These are phyloP conservation scores for Laburnicola sp. DNA, from an alignment of 2,329 filamentous ascomycete species.

Conservation along the genomic window DNA sequence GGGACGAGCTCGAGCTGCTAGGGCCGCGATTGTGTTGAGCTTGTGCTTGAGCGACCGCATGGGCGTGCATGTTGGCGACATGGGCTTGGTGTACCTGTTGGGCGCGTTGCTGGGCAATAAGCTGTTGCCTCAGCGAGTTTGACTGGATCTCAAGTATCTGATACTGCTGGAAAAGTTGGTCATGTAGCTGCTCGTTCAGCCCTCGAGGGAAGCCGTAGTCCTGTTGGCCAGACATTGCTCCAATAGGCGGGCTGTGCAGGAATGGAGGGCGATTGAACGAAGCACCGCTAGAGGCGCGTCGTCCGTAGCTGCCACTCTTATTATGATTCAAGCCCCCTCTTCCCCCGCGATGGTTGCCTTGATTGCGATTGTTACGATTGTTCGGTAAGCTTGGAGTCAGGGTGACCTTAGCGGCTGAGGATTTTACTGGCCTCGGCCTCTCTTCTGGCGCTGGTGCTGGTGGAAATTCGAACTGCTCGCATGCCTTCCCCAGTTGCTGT, in stretches of 20 bases:
- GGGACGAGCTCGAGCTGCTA: constrained; percentile 45
- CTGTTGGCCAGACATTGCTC: constrained; percentile 35
- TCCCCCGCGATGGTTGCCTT: constrained; percentile 50
- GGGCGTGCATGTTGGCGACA: constrained; percentile 42
- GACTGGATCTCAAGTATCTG: constrained; percentile 51
- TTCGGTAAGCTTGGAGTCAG: constrained; percentile 54
- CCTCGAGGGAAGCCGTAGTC: constrained; percentile 48
- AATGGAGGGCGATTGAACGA: constrained; percentile 48
- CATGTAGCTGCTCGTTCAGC: constrained; percentile 50
- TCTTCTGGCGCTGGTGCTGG: constrained; percentile 57
- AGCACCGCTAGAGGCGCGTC: constrained; percentile 62
- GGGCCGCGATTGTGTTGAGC: constrained; percentile 31
- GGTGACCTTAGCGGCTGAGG: constrained; percentile 56
- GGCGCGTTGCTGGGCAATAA: constrained; percentile 42
- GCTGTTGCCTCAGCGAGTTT: constrained; percentile 41
- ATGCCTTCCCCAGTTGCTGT: constrained; percentile 79
- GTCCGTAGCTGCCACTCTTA: constrained; percentile 48
- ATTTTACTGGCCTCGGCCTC: constrained; percentile 60
- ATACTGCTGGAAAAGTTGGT: constrained; percentile 55
- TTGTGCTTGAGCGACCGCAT: constrained; percentile 43
- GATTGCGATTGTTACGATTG: constrained; percentile 53
- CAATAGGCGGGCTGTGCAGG: constrained; percentile 50
- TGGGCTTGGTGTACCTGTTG: constrained; percentile 45
- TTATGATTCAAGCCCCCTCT: constrained; percentile 54
- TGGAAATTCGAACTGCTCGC: constrained; percentile 85